Percentiles rank a stretch among this genome's conserved stretches.
phyloP scores from a whole-genome alignment of 2,329 filamentous ascomycete genomes.

The Apiospora koreana region DNA sequence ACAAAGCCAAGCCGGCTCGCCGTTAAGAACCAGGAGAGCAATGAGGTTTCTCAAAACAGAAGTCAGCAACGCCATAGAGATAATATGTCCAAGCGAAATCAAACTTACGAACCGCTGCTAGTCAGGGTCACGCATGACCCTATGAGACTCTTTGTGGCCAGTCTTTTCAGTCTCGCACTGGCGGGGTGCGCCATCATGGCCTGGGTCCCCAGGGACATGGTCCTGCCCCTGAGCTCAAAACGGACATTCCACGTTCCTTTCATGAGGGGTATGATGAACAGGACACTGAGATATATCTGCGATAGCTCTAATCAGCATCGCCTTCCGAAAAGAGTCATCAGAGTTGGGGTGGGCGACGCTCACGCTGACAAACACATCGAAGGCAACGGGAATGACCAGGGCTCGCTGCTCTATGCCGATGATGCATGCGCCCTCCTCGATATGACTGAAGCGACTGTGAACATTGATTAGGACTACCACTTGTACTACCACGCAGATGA shows the following conservation, averaged over 20 bases:
- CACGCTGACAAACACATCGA: background rate
- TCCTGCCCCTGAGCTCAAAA: background rate
- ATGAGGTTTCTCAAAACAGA: background rate
- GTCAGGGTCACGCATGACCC: background rate
- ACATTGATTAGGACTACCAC: background rate
- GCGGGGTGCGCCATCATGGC: background rate
- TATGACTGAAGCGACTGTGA: background rate
- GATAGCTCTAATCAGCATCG: background rate
- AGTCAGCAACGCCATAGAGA: background rate
- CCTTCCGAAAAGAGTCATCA: no score
- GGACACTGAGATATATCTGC: background rate
- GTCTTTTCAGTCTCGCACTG: background rate
- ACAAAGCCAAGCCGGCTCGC: conserved; percentile 7
- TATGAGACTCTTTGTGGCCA: background rate
- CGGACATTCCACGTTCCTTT: background rate
- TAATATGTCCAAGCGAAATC: background rate
- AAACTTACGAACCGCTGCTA: background rate
- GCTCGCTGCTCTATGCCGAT: background rate
- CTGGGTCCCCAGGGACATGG: background rate
- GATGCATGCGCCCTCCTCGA: background rate
- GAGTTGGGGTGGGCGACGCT: background rate
- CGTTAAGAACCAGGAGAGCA: background rate
- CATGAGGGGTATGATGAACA: background rate
- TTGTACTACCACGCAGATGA: no score
- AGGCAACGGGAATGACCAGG: background rate